phyloP scores from a whole-genome alignment of 2,329 filamentous ascomycete species.

The Cytospora mali region DNA sequence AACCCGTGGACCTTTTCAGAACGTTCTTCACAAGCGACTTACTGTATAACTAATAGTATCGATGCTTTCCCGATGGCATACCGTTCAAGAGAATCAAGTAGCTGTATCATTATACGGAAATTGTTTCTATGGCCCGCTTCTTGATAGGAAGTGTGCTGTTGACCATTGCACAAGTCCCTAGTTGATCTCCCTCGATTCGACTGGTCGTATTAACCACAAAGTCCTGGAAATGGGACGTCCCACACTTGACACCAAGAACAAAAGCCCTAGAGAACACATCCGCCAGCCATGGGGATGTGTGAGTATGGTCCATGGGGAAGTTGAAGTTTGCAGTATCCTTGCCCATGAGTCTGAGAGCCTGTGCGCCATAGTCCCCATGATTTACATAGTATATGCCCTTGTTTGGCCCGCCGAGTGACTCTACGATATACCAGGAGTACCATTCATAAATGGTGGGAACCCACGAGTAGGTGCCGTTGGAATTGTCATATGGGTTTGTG shows the following conservation, averaged over 20 bases:
- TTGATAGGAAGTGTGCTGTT: constrained; percentile 27
- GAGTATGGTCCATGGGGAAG: constrained; percentile 29
- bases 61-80: neutral
- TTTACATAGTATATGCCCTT: constrained; percentile 27
- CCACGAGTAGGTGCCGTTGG: constrained; percentile 17
- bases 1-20: too few relatives aligned
- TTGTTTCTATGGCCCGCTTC: neutral
- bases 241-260: constrained; percentile 29
- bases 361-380: constrained; percentile 27
- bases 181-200: constrained; percentile 18
- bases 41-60: too few relatives aligned
- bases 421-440: constrained; percentile 27
- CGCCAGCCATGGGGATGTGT: constrained; percentile 27
- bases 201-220: constrained; percentile 28
- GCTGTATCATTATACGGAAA: neutral
- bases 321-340: constrained; percentile 17
- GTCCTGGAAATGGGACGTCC: constrained; percentile 24
- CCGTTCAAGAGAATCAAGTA: neutral
- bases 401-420: constrained; percentile 23
- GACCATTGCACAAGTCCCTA: constrained; percentile 24
- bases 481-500: constrained; percentile 22
- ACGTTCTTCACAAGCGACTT: too few relatives aligned
- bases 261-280: constrained; percentile 26
- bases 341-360: constrained; percentile 24
- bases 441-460: constrained; percentile 24